phyloP scores from a whole-genome alignment of 257 asterid species.

The Salvia hispanica region DNA sequence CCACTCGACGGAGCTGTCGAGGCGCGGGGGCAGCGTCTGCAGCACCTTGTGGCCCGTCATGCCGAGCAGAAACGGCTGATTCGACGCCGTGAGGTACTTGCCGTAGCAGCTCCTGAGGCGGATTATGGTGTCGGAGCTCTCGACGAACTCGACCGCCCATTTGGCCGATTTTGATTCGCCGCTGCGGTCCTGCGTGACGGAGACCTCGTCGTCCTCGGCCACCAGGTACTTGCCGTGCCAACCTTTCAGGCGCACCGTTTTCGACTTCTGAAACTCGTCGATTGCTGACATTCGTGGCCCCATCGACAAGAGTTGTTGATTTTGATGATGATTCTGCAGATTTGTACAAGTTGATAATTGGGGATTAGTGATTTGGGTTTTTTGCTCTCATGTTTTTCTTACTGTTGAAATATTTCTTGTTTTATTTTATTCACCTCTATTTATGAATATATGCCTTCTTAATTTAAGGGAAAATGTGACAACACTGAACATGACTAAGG shows the following conservation, averaged over 20 bases:
- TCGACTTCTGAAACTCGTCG: constrained; percentile 65
- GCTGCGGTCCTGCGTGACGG: constrained; percentile 60
- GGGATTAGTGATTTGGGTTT: too few relatives aligned
- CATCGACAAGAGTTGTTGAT: constrained; percentile 13
- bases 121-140: constrained; percentile 40
- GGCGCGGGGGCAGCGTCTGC: constrained; percentile 64
- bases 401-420: too few relatives aligned
- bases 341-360: background rate
- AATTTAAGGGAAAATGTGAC: too few relatives aligned
- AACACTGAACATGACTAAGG: too few relatives aligned
- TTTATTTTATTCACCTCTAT: too few relatives aligned
- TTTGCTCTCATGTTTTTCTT: too few relatives aligned
- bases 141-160: constrained; percentile 66
- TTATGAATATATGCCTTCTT: too few relatives aligned
- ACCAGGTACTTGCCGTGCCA: constrained; percentile 62
- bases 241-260: constrained; percentile 62
- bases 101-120: constrained; percentile 67
- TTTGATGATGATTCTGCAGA: constrained; percentile 31
- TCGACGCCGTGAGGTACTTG: constrained; percentile 72
- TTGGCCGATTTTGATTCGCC: constrained; percentile 56
- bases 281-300: constrained; percentile 47
- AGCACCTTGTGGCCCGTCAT: constrained; percentile 78
- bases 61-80: constrained; percentile 66
- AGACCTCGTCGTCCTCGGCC: constrained; percentile 69
- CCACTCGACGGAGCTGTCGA: constrained; percentile 93